A percentile compares a stretch with the other conserved stretches of the same genome.
Conservation (phyloP, 805 yeast species). For the Maudiozyma turicensis region DNA sequence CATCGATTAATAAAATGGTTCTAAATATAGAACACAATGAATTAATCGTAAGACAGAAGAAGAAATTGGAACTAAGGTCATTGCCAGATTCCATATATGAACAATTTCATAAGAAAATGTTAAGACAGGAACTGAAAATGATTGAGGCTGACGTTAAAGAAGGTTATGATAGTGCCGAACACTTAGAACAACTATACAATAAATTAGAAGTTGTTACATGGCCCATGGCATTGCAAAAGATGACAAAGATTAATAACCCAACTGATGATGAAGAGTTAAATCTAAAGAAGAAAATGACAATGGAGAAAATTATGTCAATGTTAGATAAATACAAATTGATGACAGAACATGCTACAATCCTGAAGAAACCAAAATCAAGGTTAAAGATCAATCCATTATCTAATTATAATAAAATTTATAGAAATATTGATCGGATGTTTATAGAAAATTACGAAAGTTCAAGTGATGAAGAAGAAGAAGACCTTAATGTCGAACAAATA, state of each 20-base stretch:
- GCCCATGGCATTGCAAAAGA: slow-evolving; percentile 35
- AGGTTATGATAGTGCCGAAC: slow-evolving; percentile 48
- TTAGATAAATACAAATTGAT: slow-evolving; percentile 22
- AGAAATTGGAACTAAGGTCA: slow-evolving; percentile 28
- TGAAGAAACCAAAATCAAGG: slow-evolving; percentile 10
- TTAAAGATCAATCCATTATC: slow-evolving; percentile 11
- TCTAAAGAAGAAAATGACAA: slow-evolving; percentile 42
- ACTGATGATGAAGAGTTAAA: slow-evolving; percentile 41
- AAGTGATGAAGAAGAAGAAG: slow-evolving; percentile 25
- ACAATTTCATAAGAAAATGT: slow-evolving; percentile 48
- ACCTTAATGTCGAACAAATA: slow-evolving; percentile 9
- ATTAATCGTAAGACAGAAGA: not conserved
- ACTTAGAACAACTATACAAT: slow-evolving; percentile 32
- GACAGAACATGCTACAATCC: slow-evolving; percentile 15
- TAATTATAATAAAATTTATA: slow-evolving; percentile 14
- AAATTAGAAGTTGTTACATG: slow-evolving; percentile 40
- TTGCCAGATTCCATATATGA: slow-evolving; percentile 37
- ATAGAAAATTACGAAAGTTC: slow-evolving; percentile 22
- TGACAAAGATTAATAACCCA: slow-evolving; percentile 42
- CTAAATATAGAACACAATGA: slow-evolving; percentile 10
- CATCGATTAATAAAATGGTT: slow-evolving; percentile 15
- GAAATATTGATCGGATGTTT: slow-evolving; percentile 14
- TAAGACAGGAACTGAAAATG: slow-evolving; percentile 55
- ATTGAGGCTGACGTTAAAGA: slow-evolving; percentile 39
- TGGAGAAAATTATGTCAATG: slow-evolving; percentile 35